phyloP scores from a whole-genome alignment of 768 basidiomycete species.

The Termitomyces sp. region DNA sequence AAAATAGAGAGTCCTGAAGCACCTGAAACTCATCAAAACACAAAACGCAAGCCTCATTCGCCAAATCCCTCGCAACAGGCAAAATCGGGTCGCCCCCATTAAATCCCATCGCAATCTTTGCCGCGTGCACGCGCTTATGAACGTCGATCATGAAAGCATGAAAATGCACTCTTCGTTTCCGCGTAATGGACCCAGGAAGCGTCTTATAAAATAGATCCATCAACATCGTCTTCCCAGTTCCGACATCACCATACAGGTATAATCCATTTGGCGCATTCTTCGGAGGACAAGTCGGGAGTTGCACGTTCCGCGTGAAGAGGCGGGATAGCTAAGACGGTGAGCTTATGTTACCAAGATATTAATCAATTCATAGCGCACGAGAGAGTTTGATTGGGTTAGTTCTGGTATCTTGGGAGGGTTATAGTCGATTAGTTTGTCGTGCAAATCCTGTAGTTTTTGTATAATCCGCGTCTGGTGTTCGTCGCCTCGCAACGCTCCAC shows the following conservation, averaged over 20 bases:
- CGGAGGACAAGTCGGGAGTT: slow-evolving; percentile 38
- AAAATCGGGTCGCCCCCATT: slow-evolving; percentile 78
- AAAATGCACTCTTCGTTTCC: slow-evolving; percentile 92
- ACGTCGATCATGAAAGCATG: slow-evolving; percentile 99
- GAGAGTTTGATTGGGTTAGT: slow-evolving; percentile 32
- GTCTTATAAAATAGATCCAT: slow-evolving; percentile 97
- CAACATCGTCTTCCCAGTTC: slow-evolving; percentile 97
- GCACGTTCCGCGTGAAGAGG: slow-evolving; percentile 37
- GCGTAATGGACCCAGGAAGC: slow-evolving; percentile 60
- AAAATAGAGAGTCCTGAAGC: slow-evolving; percentile 9
- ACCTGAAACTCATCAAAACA: slow-evolving; percentile 99
- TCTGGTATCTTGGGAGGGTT: slow-evolving; percentile 62
- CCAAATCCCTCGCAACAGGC: slow-evolving; percentile 85
- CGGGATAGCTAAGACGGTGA: slow-evolving; percentile 39
- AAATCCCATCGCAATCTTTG: slow-evolving; percentile 69
- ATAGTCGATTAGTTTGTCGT: slow-evolving; percentile 69
- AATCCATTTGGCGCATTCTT: slow-evolving; percentile 75
- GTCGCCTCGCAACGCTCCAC: slow-evolving; percentile 64
- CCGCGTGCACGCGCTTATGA: slow-evolving; percentile 85
- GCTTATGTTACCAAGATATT: too few relatives aligned
- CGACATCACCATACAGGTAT: slow-evolving; percentile 95
- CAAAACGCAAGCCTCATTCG: slow-evolving; percentile 77
- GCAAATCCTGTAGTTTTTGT: slow-evolving; percentile 73
- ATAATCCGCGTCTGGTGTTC: slow-evolving; percentile 85
- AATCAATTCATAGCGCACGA: slow-evolving; percentile 26